Percentiles rank a stretch among this genome's conserved stretches.
phyloP scores from a whole-genome alignment of 78 protist genomes.

The Bodo saltans region DNA sequence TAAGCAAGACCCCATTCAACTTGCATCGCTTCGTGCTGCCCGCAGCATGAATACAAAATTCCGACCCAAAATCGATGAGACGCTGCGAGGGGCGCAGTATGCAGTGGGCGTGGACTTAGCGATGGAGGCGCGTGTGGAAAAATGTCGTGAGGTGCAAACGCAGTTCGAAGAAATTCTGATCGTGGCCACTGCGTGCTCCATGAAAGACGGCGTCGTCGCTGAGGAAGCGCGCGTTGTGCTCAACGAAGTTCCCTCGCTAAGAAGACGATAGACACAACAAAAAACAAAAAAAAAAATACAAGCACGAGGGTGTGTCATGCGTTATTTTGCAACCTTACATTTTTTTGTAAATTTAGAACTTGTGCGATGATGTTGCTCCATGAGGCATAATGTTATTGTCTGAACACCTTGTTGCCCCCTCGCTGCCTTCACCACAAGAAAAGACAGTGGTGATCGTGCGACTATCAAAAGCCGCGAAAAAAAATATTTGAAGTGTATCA shows the following conservation, averaged over 20 bases:
- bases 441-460: no score
- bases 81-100: neutral
- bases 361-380: no score
- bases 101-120: neutral
- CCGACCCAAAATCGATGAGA: neutral
- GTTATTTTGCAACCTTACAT: no score
- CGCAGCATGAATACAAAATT: neutral
- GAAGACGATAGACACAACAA: no score
- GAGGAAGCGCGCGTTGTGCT: neutral
- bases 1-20: neutral
- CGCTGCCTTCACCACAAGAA: no score
- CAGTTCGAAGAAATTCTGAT: neutral
- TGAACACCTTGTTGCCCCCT: no score
- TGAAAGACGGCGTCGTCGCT: neutral
- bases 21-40: neutral
- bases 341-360: no score
- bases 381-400: no score
- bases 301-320: no score
- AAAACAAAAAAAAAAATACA: no score
- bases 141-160: neutral
- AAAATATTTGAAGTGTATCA: no score
- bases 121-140: neutral
- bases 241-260: neutral
- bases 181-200: neutral
- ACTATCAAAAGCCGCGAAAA: no score